Conservation (phyloP, 164 flowering plant genomes). For the Chimonanthus praecox region DNA sequence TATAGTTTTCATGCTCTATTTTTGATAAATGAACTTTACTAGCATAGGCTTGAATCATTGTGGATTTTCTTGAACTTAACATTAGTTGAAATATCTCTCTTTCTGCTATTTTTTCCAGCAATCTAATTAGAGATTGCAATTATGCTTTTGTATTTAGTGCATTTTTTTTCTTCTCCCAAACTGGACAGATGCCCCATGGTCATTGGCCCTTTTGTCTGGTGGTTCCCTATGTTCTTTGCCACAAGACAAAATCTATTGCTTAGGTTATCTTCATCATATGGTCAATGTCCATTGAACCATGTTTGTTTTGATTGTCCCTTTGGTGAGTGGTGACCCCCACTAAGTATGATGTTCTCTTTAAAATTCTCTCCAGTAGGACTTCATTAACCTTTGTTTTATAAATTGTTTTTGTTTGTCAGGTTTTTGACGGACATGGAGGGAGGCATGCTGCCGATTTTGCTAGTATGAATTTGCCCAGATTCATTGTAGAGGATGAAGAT, state of each 20-base stretch:
- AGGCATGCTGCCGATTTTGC: slow-evolving; percentile 96
- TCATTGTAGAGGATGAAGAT: slow-evolving; percentile 64
- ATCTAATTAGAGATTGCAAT: not conserved
- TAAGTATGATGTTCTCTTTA: not conserved
- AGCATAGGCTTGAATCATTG: not conserved
- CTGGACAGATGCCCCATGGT: not conserved
- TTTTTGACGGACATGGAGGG: slow-evolving; percentile 98
- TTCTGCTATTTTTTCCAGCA: not conserved
- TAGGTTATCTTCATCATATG: not conserved
- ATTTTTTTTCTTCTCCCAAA: not conserved
- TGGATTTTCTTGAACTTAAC: not conserved
- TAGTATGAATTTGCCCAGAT: slow-evolving; percentile 63
- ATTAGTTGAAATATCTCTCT: not conserved
- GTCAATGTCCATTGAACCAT: not conserved
- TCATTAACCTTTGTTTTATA: too few relatives aligned
- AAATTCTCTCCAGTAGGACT: not conserved
- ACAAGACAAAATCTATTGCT: too few relatives aligned
- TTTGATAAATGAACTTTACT: not conserved
- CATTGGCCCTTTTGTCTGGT: not conserved
- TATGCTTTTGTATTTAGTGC: not conserved
- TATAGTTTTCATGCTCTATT: not conserved
- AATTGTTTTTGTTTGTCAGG: slow-evolving; percentile 24
- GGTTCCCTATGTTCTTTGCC: not conserved
- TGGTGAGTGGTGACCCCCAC: not conserved
- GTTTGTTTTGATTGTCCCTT: not conserved